Base-by-base conservation (phyloP, 108 stramenopile genomes). In the Phaeodactylum tricornutum region DNA sequence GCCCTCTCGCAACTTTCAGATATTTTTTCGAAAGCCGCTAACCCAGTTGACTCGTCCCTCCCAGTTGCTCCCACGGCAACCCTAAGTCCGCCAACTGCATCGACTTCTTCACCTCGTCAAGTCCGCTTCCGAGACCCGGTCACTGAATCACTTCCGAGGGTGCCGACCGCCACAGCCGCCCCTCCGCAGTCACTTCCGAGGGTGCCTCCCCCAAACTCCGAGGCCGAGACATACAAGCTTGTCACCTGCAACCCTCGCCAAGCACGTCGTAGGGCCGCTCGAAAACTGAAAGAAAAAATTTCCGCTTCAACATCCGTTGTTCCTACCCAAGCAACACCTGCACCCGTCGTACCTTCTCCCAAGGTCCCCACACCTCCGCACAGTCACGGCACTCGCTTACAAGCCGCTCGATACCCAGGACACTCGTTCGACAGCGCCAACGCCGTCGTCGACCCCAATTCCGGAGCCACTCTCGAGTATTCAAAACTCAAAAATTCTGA, bases 381-480 rank as follows among this genome's bases (percentile, higher is more conserved):
- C n/a, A n/a, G n/a, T n/a, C n/a, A n/a, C n/a, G n/a, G n/a, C n/a
- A n/a, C n/a, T n/a, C n/a, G n/a, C n/a, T 8, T 68, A 58, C 32
- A 63, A 41, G 3, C 29, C 34, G 0, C 28, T 61, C 59, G 0
- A 50, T 55, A 30, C 31, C 67, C 5, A 33, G 40, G 4, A 47
- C 59, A 4, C 11, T 37, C 57, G 0, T 8, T 53, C 4, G 39
- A 53, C 52, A 53, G 29, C 43, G 52, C 25, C 15, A 39, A 24
- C 15, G 22, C 41, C 23, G 61, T 47, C 32, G 11, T 62, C 61
- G 48, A 62, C 30, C 61, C 61, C 16, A 43, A 52, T 26, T 53
- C 60, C 1, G 52, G 52, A 22, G 11, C 15, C 4, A 14, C 59
- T n/a, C 37, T 42, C 9, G 59, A 71, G 15, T 57, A 57, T 32